Evolutionary conservation across 495 filamentous ascomycete species (phyloP), one percentile per base, ranked within the genome.

Genomic region (Lindgomyces ingoldianus): DNA sequence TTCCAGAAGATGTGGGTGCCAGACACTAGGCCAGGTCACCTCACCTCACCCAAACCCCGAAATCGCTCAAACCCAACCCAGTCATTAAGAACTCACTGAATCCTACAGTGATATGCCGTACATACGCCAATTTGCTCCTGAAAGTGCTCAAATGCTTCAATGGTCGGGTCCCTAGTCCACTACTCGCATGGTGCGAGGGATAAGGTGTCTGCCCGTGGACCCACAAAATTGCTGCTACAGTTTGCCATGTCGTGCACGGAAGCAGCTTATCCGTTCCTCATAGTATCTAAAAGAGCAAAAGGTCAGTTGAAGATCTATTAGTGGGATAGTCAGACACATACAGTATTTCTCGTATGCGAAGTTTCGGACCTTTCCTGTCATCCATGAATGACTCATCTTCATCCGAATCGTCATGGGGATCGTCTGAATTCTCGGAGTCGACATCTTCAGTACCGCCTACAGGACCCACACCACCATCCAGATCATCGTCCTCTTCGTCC

Each of bases 201-300:
- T n/a, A n/a, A n/a, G n/a, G n/a, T n/a, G n/a, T n/a, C n/a, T n/a
- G n/a, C n/a, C n/a, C 33, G 6, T 14, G 14, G 14, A 39, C 33
- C 33, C 33, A 39, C 33, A 39, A 6, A 39, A n/a, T n/a, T 19
- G 33, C 48, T 21, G 45, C 64, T 79, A 93, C 61, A 93, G 75
- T 73, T 81, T 81, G 60, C 86, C 89, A 76, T 91, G 87, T 52
- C 90, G 84, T 11, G 88, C 89, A 75, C 85, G 89, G 77, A 94
- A 93, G 64, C 96, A 87, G 4, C 87, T 86, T 33, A 94, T 87
- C 74, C 91, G 91, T 71, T 95, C 91, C 65, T 95, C 33, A 39
- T 39, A 39, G 33, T 39, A 39, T 6, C 33, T 39, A 14, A 14
- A 14, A 39, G n/a, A 39, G 33, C 6, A 39, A 6, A 6, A 39